Percentiles rank a stretch among this genome's conserved stretches.
Conservation (phyloP, 1,284 basidiomycete genomes). For the Pterulicium gracile region DNA sequence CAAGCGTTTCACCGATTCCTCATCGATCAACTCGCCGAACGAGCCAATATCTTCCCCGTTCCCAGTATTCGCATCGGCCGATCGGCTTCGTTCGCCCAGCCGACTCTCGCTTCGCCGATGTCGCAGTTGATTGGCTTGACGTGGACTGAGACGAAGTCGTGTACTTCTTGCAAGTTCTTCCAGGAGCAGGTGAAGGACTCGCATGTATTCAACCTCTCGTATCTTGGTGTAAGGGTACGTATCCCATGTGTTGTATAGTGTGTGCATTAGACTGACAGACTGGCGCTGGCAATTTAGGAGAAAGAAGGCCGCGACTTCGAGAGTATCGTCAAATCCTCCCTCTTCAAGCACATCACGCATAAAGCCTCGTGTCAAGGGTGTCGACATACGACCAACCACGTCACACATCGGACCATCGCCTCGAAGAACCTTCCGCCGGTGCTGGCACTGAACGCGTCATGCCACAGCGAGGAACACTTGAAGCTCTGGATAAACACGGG, state of each 20-base stretch:
- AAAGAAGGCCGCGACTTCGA: conserved; percentile 40
- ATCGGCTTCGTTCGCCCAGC: conserved; percentile 13
- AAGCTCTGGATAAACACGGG: conserved; percentile 69
- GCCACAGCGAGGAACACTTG: conserved; percentile 68
- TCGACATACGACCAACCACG: conserved; percentile 66
- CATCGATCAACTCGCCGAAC: conserved; percentile 67
- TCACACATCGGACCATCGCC: conserved; percentile 62
- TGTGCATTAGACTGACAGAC: too few relatives aligned
- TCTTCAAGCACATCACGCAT: conserved; percentile 74
- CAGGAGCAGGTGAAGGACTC: conserved; percentile 66
- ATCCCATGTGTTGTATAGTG: too few relatives aligned
- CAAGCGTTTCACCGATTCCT: conserved; percentile 95
- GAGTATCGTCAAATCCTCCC: conserved; percentile 64
- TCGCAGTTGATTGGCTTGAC: conserved; percentile 77
- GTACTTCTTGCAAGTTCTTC: conserved; percentile 63
- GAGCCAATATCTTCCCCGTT: conserved; percentile 53
- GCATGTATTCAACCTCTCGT: conserved; percentile 81
- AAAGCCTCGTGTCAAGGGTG: conserved; percentile 83
- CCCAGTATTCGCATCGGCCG: conserved; percentile 34
- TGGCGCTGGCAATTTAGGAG: too few relatives aligned
- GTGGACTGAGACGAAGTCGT: conserved; percentile 65
- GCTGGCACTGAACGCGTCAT: conserved; percentile 81
- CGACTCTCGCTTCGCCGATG: conserved; percentile 44
- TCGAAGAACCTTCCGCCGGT: conserved; percentile 70
- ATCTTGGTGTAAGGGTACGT: conserved; percentile 63